Evolutionary conservation across 1,284 basidiomycete species (phyloP).

Genomic region (Austroboletus niveus): DNA sequence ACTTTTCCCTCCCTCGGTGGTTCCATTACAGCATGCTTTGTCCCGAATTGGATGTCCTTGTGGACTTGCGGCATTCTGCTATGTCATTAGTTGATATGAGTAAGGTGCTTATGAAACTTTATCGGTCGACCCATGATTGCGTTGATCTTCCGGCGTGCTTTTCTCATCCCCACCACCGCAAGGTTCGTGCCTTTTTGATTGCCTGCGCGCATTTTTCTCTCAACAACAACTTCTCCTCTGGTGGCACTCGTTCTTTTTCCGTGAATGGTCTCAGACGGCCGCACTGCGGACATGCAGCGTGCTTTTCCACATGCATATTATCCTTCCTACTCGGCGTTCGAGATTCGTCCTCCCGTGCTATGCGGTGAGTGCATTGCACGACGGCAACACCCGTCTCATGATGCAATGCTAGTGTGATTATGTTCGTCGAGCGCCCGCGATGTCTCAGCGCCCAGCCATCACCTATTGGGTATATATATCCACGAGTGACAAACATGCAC

Average conservation of each 20-base stretch:
- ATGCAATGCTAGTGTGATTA: no score
- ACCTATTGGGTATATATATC: conserved; percentile 5
- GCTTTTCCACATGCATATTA: neutral
- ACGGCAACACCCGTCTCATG: neutral
- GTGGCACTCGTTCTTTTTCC: conserved; percentile 18
- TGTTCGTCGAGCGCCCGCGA: conserved; percentile 4
- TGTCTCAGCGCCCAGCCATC: conserved; percentile 7
- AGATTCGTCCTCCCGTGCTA: neutral
- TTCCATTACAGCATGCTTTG: conserved; percentile 29
- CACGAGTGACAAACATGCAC: neutral
- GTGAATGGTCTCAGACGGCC: conserved; percentile 16
- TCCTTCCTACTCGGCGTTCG: conserved; percentile 1
- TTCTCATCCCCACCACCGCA: conserved; percentile 12
- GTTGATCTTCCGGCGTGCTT: conserved; percentile 28
- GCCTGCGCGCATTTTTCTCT: conserved; percentile 18
- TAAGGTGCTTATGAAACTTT: conserved; percentile 31
- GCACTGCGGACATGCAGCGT: conserved; percentile 26
- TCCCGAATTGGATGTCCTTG: conserved; percentile 8
- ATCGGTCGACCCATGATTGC: conserved; percentile 27
- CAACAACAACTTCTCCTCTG: conserved; percentile 18
- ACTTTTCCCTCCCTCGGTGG: conserved; percentile 13
- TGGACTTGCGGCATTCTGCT: conserved; percentile 14
- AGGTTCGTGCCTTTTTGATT: conserved; percentile 26
- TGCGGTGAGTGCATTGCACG: conserved; percentile 1
- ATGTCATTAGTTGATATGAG: conserved; percentile 26